These are phyloP conservation scores for Malus hybrid DNA, from an alignment of 331 rosid genomes.

Conservation along the genomic window DNA sequence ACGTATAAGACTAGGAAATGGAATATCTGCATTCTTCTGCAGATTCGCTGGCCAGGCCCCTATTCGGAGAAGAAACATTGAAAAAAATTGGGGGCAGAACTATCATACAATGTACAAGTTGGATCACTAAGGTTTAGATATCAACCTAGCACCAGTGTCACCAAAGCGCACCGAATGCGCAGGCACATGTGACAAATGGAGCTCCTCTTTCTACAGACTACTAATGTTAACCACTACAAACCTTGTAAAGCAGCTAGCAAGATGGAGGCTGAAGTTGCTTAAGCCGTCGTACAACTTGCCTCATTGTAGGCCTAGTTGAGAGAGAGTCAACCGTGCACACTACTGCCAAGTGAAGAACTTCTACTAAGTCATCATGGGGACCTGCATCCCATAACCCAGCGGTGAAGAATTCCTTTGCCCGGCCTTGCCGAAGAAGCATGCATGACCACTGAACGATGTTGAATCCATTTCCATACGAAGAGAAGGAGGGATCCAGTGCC, in stretches of 20 bases:
- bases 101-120: constrained; percentile 64
- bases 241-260: constrained; percentile 37
- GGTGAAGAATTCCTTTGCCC: constrained; percentile 77
- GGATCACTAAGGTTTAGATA: constrained; percentile 40
- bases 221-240: constrained; percentile 27
- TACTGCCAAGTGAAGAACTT: constrained; percentile 79
- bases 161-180: constrained; percentile 35
- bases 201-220: constrained; percentile 34
- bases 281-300: constrained; percentile 78
- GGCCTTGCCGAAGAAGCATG: constrained; percentile 77
- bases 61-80: constrained; percentile 19
- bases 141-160: constrained; percentile 35
- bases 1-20: constrained; percentile 25
- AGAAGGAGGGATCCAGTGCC: constrained; percentile 86
- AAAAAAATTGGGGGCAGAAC: constrained; percentile 50
- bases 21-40: constrained; percentile 66
- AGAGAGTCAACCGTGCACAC: constrained; percentile 83
- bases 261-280: constrained; percentile 94
- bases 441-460: constrained; percentile 89
- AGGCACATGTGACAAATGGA: constrained; percentile 38
- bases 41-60: constrained; percentile 42
- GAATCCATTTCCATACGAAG: constrained; percentile 81
- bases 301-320: constrained; percentile 88
- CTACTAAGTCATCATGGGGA: constrained; percentile 76
- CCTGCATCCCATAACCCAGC: constrained; percentile 85